Evolutionary conservation across 2,329 filamentous ascomycete species (phyloP).

Genomic region (Alternaria hordeiaustralica): DNA sequence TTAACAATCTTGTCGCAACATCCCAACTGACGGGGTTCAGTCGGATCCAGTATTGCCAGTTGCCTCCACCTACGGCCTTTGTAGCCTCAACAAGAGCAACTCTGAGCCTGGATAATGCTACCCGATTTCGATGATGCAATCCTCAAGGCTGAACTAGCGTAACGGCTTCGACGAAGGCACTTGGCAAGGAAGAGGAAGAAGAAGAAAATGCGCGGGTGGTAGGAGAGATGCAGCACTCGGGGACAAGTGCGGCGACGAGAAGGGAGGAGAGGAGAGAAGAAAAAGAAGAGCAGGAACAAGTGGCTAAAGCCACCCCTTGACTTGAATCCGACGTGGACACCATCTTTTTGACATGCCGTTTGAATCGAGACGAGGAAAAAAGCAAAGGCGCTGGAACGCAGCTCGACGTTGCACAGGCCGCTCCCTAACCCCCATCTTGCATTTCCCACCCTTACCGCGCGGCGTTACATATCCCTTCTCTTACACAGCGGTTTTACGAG

Average conservation of each 20-base stretch:
- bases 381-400: constrained; percentile 20
- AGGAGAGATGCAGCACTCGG: not conserved
- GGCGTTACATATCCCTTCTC: constrained; percentile 16
- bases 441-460: constrained; percentile 16
- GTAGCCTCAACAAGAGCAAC: not conserved
- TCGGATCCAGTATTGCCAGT: not conserved
- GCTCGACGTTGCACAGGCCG: constrained; percentile 17
- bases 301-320: constrained; percentile 1
- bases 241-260: not conserved
- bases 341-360: constrained; percentile 9
- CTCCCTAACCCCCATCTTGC: constrained; percentile 4
- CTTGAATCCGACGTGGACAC: constrained; percentile 5
- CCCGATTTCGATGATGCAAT: not conserved
- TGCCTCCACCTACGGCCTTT: not conserved
- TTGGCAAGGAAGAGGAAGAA: not conserved
- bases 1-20: constrained; percentile 8
- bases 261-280: not conserved
- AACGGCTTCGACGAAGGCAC: not conserved
- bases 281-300: constrained; percentile 1
- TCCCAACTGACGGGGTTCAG: constrained; percentile 2
- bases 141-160: not conserved
- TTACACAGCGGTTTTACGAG: constrained; percentile 12
- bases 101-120: not conserved
- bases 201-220: not conserved
- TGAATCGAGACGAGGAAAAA: constrained; percentile 12